phyloP scores from a whole-genome alignment of 768 basidiomycete species.

The Gymnopilus junonius region DNA sequence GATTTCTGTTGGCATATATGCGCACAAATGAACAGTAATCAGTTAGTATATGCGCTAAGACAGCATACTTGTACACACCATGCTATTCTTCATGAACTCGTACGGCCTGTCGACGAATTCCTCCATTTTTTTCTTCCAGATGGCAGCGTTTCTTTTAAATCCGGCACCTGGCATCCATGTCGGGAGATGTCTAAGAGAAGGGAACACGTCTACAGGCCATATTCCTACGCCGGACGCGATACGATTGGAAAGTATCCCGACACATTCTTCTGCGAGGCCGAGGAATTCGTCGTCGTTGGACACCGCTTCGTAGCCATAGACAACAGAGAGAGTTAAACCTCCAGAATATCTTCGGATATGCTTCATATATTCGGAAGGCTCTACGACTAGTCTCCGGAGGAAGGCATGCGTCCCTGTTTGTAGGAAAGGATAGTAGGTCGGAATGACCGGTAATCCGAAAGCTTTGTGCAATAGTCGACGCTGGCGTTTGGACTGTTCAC shows the following conservation, averaged over 20 bases:
- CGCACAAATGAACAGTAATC: constrained; percentile 1
- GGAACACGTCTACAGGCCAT: constrained; percentile 55
- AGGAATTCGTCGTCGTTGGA: constrained; percentile 43
- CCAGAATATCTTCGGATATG: constrained; percentile 60
- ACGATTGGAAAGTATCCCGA: constrained; percentile 43
- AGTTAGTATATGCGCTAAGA: constrained; percentile 1
- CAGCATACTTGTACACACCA: too few species aligned
- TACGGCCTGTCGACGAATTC: constrained; percentile 70
- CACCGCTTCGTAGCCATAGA: constrained; percentile 62
- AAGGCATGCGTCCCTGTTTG: constrained; percentile 60
- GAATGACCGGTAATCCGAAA: constrained; percentile 55
- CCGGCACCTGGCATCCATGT: constrained; percentile 69
- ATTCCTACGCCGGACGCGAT: constrained; percentile 49
- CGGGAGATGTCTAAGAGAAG: constrained; percentile 59
- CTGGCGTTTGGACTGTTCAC: constrained; percentile 64
- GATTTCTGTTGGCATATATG: constrained; percentile 38
- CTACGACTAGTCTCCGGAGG: constrained; percentile 55
- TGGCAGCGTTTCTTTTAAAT: constrained; percentile 62
- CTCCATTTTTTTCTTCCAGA: constrained; percentile 68
- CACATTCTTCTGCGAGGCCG: constrained; percentile 44
- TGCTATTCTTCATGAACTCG: constrained; percentile 56
- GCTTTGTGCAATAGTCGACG: constrained; percentile 71
- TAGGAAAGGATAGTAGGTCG: constrained; percentile 61
- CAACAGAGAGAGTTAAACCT: constrained; percentile 55
- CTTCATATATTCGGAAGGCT: constrained; percentile 38